These are phyloP conservation scores for Neobulgaria alba DNA, from an alignment of 2,329 filamentous ascomycete genomes.

Conservation along the genomic window DNA sequence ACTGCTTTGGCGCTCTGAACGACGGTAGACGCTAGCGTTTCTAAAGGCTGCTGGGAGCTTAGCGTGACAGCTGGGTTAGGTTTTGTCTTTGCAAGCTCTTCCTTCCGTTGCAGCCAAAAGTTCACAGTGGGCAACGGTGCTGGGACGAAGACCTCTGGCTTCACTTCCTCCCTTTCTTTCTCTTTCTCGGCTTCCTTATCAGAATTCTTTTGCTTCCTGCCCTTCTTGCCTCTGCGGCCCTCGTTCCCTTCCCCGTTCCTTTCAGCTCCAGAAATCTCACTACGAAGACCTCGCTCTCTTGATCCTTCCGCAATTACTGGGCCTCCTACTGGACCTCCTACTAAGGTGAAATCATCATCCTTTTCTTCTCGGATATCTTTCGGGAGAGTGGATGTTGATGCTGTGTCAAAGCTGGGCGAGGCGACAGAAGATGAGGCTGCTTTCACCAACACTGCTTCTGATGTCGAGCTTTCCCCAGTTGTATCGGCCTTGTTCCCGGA, in stretches of 20 bases:
- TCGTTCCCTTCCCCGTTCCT: constrained; percentile 39
- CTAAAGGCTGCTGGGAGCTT: constrained; percentile 6
- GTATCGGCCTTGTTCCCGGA: constrained; percentile 13
- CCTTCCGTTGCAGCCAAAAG: constrained; percentile 73
- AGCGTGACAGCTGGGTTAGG: constrained; percentile 14
- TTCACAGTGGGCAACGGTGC: constrained; percentile 80
- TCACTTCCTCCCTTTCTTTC: constrained; percentile 51
- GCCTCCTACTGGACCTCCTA: constrained; percentile 55
- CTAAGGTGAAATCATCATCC: constrained; percentile 50
- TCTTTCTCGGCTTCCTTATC: constrained; percentile 43
- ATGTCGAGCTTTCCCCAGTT: constrained; percentile 11
- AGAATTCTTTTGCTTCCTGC: constrained; percentile 26
- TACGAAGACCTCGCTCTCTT: constrained; percentile 60
- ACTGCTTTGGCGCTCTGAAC: constrained; percentile 22
- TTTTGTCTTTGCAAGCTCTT: constrained; percentile 47
- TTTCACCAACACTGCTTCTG: constrained; percentile 14
- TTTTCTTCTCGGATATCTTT: constrained; percentile 33
- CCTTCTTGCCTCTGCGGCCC: constrained; percentile 23
- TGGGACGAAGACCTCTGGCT: constrained; percentile 57
- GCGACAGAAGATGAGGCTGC: constrained; percentile 32
- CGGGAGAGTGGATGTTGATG: constrained; percentile 40
- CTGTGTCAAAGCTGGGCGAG: constrained; percentile 46
- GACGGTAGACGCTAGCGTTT: constrained; percentile 19
- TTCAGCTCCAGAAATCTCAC: constrained; percentile 55
- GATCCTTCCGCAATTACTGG: too few species aligned